Conservation (phyloP, 257 asterid genomes). For the Cordia subcordata region DNA sequence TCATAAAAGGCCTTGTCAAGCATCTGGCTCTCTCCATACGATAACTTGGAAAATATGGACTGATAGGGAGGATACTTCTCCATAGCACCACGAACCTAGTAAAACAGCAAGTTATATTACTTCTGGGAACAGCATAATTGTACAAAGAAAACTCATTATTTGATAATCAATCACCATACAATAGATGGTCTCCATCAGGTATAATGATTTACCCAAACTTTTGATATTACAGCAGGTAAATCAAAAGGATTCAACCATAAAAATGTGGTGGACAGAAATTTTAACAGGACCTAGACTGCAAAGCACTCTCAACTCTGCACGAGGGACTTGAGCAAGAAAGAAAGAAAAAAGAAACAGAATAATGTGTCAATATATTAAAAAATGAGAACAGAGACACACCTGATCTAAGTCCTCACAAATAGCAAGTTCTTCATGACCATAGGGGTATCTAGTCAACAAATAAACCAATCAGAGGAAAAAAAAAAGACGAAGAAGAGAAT, state of each 20-base stretch:
- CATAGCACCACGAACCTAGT: conserved; percentile 83
- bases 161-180: too few relatives aligned
- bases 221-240: too few relatives aligned
- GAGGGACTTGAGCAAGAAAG: too few relatives aligned
- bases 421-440: conserved; percentile 95
- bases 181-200: too few relatives aligned
- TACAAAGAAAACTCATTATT: too few relatives aligned
- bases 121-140: conserved; percentile 3
- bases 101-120: conserved; percentile 15
- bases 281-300: too few relatives aligned
- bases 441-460: conserved; percentile 57
- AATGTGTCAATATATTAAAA: not conserved
- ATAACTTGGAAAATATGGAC: conserved; percentile 64
- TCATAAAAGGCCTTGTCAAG: conserved; percentile 97
- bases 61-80: conserved; percentile 93
- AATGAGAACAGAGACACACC: conserved; percentile 30
- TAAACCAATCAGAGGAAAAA: conserved; percentile 29
- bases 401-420: conserved; percentile 84
- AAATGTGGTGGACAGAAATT: too few relatives aligned
- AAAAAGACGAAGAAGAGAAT: conserved; percentile 1
- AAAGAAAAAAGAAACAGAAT: too few relatives aligned
- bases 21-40: conserved; percentile 97
- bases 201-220: too few relatives aligned
- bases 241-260: too few relatives aligned
- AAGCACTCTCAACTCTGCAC: too few relatives aligned